Evolutionary conservation across 345 rosid genomes (phyloP).

Genomic region (Reutealis trisperma): DNA sequence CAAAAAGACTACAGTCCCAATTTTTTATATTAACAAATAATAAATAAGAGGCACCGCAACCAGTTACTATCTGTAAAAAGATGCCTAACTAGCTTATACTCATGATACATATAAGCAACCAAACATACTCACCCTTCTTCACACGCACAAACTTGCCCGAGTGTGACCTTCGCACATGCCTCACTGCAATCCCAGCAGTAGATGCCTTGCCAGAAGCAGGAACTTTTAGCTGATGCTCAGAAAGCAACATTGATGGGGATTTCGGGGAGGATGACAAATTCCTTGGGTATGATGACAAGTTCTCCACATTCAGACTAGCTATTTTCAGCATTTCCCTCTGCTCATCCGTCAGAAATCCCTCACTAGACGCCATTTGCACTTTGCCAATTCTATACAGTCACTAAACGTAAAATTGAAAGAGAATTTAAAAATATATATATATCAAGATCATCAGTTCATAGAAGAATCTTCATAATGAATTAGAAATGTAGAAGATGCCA

Average conservation of each 20-base stretch:
- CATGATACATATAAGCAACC: neutral
- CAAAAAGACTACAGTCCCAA: neutral
- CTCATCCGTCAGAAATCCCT: conserved; percentile 75
- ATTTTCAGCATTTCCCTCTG: conserved; percentile 80
- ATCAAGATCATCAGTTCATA: neutral
- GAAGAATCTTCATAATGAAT: neutral
- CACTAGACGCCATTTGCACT: conserved; percentile 70
- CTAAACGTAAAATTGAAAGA: neutral
- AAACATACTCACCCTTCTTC: conserved; percentile 67
- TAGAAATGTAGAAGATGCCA: neutral
- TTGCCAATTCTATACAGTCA: conserved; percentile 14
- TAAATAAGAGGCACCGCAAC: neutral
- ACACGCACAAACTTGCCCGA: conserved; percentile 79
- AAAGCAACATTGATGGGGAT: conserved; percentile 40
- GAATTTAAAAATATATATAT: neutral
- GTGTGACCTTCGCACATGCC: conserved; percentile 83
- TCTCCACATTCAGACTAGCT: conserved; percentile 63
- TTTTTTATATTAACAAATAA: neutral
- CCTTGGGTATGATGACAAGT: conserved; percentile 71
- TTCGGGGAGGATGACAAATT: conserved; percentile 50
- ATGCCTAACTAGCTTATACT: neutral
- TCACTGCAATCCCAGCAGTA: conserved; percentile 56
- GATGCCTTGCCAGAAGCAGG: conserved; percentile 66
- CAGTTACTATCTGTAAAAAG: too few relatives aligned
- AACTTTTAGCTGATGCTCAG: conserved; percentile 69